phyloP scores from a whole-genome alignment of 495 filamentous ascomycete genomes.

The Xylaria venustula region DNA sequence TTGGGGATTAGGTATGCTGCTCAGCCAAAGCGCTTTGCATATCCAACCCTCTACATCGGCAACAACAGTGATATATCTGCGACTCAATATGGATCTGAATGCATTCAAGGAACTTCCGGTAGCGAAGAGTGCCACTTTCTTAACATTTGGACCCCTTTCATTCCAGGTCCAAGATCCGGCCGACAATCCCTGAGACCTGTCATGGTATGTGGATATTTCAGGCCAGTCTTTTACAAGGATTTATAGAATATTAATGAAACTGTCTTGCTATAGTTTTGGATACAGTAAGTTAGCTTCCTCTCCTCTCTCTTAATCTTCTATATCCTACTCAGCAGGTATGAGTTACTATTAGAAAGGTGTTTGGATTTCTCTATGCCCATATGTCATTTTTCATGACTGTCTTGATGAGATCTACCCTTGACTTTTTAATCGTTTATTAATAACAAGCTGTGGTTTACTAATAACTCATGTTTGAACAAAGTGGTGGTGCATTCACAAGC shows the following conservation, averaged over 20 bases:
- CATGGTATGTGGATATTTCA: conserved; percentile 36
- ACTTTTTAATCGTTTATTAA: too few relatives aligned
- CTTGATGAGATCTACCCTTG: too few relatives aligned
- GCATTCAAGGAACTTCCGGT: conserved; percentile 35
- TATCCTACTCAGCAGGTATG: too few relatives aligned
- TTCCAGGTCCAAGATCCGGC: conserved; percentile 36
- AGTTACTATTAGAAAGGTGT: too few relatives aligned
- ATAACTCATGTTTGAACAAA: not conserved
- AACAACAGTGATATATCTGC: conserved; percentile 35
- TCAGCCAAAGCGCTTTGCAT: conserved; percentile 39
- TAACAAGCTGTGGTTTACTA: conserved; percentile 19
- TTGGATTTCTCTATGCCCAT: too few relatives aligned
- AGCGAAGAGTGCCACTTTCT: conserved; percentile 53
- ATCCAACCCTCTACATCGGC: conserved; percentile 35
- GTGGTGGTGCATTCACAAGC: conserved; percentile 39
- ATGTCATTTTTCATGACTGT: too few relatives aligned
- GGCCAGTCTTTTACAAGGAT: not conserved
- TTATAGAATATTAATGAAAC: conserved; percentile 26
- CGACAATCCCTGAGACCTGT: conserved; percentile 43
- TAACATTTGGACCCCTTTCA: conserved; percentile 54
- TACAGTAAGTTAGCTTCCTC: conserved; percentile 32
- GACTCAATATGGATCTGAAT: conserved; percentile 38
- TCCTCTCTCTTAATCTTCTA: too few relatives aligned
- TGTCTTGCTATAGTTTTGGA: conserved; percentile 40
- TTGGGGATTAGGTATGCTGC: conserved; percentile 42